These are phyloP conservation scores for Verruconis gallopava DNA, from an alignment of 2,329 filamentous ascomycete genomes.

Conservation along the genomic window DNA sequence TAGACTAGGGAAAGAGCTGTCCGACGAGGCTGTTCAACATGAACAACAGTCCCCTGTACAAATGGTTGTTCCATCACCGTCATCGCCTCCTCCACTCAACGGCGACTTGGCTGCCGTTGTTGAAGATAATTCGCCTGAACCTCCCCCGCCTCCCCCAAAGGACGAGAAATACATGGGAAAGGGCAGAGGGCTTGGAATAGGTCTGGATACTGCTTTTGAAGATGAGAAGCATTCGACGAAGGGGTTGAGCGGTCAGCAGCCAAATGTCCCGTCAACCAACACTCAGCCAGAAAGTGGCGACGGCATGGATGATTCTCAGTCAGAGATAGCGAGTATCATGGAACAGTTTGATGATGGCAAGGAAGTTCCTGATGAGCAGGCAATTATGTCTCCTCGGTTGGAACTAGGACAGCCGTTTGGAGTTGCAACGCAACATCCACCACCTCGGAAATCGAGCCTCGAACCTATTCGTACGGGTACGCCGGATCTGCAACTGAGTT, in stretches of 20 bases:
- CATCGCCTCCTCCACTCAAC: neutral
- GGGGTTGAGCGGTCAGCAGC: slow-evolving; percentile 16
- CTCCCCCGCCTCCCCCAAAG: slow-evolving; percentile 37
- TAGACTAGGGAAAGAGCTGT: too few relatives aligned
- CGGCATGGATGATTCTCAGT: slow-evolving; percentile 47
- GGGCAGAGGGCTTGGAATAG: slow-evolving; percentile 27
- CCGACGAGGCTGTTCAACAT: too few relatives aligned
- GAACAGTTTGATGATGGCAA: slow-evolving; percentile 76
- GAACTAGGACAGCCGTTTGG: slow-evolving; percentile 70
- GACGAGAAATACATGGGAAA: slow-evolving; percentile 40
- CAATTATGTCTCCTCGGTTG: slow-evolving; percentile 83
- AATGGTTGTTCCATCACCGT: too few relatives aligned
- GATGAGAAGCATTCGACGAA: slow-evolving; percentile 13
- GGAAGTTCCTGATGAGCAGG: slow-evolving; percentile 58
- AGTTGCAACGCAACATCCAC: slow-evolving; percentile 50
- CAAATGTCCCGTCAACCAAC: slow-evolving; percentile 36
- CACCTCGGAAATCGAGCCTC: slow-evolving; percentile 75
- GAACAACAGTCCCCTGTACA: too few relatives aligned
- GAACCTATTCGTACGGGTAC: slow-evolving; percentile 47
- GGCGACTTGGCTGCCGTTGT: neutral
- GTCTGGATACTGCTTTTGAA: slow-evolving; percentile 22
- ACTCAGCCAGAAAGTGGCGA: slow-evolving; percentile 24
- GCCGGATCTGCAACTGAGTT: slow-evolving; percentile 13
- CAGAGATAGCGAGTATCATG: slow-evolving; percentile 96
- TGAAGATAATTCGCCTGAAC: slow-evolving; percentile 12